Evolutionary conservation across 179 eudicot genomes (phyloP), one percentile per base, ranked within the genome.

Genomic region (Gypsophila paniculata): DNA sequence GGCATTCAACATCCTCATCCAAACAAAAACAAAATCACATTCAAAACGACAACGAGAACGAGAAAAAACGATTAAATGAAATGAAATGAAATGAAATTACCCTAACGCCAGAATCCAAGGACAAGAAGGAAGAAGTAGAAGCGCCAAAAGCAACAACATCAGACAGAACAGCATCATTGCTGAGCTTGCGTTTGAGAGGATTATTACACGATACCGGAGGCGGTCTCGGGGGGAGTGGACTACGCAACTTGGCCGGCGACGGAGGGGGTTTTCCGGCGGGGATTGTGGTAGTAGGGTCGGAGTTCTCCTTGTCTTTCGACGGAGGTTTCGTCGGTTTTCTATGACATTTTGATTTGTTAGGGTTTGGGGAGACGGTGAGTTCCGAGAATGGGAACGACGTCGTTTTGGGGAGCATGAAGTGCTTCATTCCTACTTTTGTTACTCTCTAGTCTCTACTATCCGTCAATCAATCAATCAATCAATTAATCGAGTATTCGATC

Each of bases 201-300:
- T 81, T 83, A 66, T n/a, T n/a, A n/a, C n/a, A n/a, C n/a, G 38
- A 66, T 1, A 29, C 2, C 14, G 79, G 10, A 14, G 91, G 96
- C 1, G 96, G 98, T 21, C 92, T 73, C 19, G 98, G 98, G 0
- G 96, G 98, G 3, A 92, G 78, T 1, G 89, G 89, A 67, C 90
- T 85, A 70, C 39, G 34, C 6, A 66, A 15, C 57, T 48, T 66
- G 57, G 21, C 70, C 38, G 77, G 71, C 6, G 72, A 60, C 13
- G 72, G 66, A 11, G 68, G 36, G 5, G 73, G 79, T 53, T 82
- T 84, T 8, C 77, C 80, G 65, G 86, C 67, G 42, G 76, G 53
- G n/a, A 64, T 19, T 19, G 79, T 76, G 6, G n/a, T n/a, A n/a
- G n/a, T n/a, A n/a, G 83, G 85, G 75, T 86, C 77, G n/a, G 84